Evolutionary conservation across 2,329 filamentous ascomycete genomes (phyloP), one percentile per base, ranked within the genome.

Genomic region (Plectosphaerella cucumerina): DNA sequence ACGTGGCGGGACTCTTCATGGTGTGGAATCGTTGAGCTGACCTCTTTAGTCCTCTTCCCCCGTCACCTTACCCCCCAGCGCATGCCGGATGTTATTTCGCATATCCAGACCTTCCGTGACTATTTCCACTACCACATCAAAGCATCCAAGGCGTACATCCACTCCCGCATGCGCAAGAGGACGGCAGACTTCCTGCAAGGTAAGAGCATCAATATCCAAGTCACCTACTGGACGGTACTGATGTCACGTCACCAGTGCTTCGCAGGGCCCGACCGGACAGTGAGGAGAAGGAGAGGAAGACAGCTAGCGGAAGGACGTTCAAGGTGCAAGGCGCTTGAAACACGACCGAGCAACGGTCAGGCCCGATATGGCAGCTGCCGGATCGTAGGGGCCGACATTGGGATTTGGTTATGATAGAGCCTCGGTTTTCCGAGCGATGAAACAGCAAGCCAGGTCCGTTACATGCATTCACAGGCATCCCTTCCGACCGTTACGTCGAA

Each of bases 51-150:
- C 45, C 81, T 99, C 42, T 99, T 99, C 76, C 93, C 94, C 44
- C 87, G 94, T 58, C 95, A 99, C 71, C 78, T 99, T 58, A 93
- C 91, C 14, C 84, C 85, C 14, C 90, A 97, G 70, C 84, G 91
- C 66, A 90, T 95, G 75, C 87, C 89, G 54, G 92, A 97, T 59
- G 92, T 95, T 67, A 99, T 99, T 61, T 97, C 92, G 47, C 95
- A 99, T 70, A 97, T 99, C 63, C 95, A 99, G 74, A 99, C 94
- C 14, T 99, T 99, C 89, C 89, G 94, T 59, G 94, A 99, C 68
- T 99, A 99, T 73, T 99, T 99, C 80, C 94, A 99, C 72, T 99
- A 99, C 71, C 94, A 99, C 72, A 99, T 99, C 74, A 99, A 99
- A 75, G 95, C 94, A 26, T 97, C 92, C 56, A 99, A 99, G 79